Conservation (phyloP, 441 rosid species). For the Kokia cookei region DNA sequence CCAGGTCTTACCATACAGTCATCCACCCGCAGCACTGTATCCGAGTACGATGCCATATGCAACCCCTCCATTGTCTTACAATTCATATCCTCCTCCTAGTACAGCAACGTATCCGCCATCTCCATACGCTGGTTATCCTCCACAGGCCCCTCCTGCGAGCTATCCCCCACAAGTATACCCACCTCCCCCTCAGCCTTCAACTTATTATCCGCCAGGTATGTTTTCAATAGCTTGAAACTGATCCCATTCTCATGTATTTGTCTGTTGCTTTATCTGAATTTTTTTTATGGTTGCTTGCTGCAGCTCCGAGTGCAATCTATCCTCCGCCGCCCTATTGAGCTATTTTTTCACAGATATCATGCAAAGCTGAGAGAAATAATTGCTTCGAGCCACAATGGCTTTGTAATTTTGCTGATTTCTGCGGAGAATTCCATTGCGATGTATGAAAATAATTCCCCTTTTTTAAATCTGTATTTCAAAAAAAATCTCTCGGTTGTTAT, state of each 20-base stretch:
- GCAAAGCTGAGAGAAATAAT: neutral
- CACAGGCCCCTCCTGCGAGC: constrained; percentile 4
- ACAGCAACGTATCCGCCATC: constrained; percentile 12
- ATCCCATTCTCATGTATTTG: neutral
- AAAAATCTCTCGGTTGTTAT: neutral
- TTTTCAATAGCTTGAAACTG: neutral
- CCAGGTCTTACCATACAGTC: constrained; percentile 4
- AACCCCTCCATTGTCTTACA: neutral
- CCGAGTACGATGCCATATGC: constrained; percentile 8
- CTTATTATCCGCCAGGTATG: constrained; percentile 29
- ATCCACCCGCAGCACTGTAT: constrained; percentile 6
- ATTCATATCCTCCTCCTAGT: constrained; percentile 7
- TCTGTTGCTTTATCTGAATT: neutral
- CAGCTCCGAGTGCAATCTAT: constrained; percentile 21
- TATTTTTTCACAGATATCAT: neutral
- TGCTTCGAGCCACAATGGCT: neutral
- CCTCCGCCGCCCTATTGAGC: constrained; percentile 35
- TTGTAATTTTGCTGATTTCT: neutral
- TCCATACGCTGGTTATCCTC: constrained; percentile 17
- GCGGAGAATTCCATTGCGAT: neutral
- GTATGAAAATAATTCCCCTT: neutral
- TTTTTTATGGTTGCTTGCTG: neutral
- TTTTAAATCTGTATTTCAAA: neutral
- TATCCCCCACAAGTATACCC: constrained; percentile 8
- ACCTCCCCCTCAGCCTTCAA: neutral